These are phyloP conservation scores for Fragosphaeria purpurea DNA, from an alignment of 2,329 filamentous ascomycete species.

Conservation along the genomic window DNA sequence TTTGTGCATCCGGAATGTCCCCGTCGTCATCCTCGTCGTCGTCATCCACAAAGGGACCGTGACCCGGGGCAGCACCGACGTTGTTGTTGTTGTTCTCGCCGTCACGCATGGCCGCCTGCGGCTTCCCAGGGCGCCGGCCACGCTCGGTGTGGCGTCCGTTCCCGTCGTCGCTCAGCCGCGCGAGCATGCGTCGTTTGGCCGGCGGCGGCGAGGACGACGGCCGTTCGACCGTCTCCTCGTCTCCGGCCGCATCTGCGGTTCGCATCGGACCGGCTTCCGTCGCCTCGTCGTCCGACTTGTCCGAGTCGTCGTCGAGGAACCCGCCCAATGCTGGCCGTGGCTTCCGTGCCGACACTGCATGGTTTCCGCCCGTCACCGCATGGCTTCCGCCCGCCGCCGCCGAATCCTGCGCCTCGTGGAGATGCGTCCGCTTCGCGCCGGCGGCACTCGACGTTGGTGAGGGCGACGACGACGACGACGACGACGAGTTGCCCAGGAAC, in stretches of 20 bases:
- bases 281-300: slow-evolving; percentile 5
- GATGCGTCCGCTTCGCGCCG: neutral
- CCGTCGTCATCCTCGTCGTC: neutral
- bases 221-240: neutral
- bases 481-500: neutral
- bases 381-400: neutral
- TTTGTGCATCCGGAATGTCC: slow-evolving; percentile 3
- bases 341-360: neutral
- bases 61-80: neutral
- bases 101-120: too few species aligned
- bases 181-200: slow-evolving; percentile 4
- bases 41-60: too few species aligned
- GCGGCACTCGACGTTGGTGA: neutral
- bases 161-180: neutral
- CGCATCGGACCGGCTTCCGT: too few species aligned
- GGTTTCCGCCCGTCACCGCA: neutral
- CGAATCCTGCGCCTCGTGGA: neutral
- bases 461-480: too few species aligned
- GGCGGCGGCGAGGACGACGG: neutral
- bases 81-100: neutral
- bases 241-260: neutral
- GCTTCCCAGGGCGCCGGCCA: neutral
- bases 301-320: slow-evolving; percentile 12
- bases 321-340: slow-evolving; percentile 7
- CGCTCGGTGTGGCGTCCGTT: neutral